Evolutionary conservation across 345 rosid species (phyloP), one percentile per base, ranked within the genome.

Genomic region (Populus deltoides): DNA sequence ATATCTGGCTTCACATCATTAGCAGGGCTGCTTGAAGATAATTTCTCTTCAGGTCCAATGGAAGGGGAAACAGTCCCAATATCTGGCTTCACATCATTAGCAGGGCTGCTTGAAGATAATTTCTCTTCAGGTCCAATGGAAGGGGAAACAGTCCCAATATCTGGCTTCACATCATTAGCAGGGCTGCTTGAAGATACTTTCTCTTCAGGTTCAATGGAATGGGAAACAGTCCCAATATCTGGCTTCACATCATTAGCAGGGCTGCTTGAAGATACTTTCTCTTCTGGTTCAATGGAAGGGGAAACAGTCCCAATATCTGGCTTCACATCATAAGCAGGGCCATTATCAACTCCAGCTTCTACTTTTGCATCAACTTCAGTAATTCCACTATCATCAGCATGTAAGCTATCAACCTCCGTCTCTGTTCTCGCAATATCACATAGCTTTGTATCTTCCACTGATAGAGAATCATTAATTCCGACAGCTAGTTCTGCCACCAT

Each of bases 271-370:
- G 79, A 76, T n/a, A 75, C 72, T 75, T 74, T 73, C 29, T 66
- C 77, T 39, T 71, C 74, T 24, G 75, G 78, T 35, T 77, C 71
- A 51, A 68, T 29, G 16, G 72, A 76, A 31, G 47, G 65, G 59
- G 76, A 47, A 73, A 67, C 71, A 39, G 77, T 76, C 74, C 70
- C 70, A 67, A 59, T 29, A 68, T 76, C 78, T 68, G 55, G 57
- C 8, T 41, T 62, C 18, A n/a, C 67, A 81, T 68, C 65, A 65
- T 22, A 17, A 79, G 27, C 63, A 33, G 43, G 68, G 41, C 73
- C 73, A 53, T 78, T 71, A 73, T 81, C 86, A 68, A 39, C 75
- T 72, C 68, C 68, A 20, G 57, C 59, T 45, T 76, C 80, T 27
- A 24, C 36, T 53, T 78, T 45, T 57, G 47, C 29, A 75, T 65